A percentile compares a stretch with the other conserved stretches of the same genome.
phyloP scores from a whole-genome alignment of 345 rosid genomes.

The Corchorus olitorius region DNA sequence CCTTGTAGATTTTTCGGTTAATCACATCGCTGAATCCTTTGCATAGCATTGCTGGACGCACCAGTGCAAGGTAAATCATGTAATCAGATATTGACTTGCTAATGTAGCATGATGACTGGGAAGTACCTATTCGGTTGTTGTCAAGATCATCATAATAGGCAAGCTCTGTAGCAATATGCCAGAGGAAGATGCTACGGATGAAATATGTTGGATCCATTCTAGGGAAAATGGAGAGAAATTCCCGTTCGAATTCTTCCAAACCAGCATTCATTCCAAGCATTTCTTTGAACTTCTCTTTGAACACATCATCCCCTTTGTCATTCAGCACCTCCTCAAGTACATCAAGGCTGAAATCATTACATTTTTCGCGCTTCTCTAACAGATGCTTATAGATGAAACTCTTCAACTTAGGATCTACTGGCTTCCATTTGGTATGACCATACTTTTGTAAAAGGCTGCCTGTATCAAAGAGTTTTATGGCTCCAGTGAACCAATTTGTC shows the following conservation, averaged over 20 bases:
- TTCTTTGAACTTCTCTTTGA: neutral
- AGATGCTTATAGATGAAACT: neutral
- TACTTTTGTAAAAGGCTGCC: conserved; percentile 12
- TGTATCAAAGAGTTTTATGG: neutral
- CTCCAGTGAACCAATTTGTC: neutral
- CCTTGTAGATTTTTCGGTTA: conserved; percentile 32
- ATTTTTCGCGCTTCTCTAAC: neutral
- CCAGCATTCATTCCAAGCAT: neutral
- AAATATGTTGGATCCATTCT: neutral
- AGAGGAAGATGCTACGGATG: conserved; percentile 2
- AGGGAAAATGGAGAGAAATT: neutral
- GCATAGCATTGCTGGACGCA: conserved; percentile 33
- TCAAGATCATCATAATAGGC: neutral
- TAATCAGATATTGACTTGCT: conserved; percentile 43
- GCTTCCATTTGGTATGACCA: conserved; percentile 3
- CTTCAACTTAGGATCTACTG: conserved; percentile 3
- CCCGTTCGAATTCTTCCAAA: neutral
- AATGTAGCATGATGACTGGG: neutral
- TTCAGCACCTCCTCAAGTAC: neutral
- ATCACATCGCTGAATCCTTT: conserved; percentile 34
- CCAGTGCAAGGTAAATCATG: conserved; percentile 41
- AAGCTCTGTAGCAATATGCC: conserved; percentile 18
- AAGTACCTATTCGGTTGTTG: neutral
- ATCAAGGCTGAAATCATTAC: neutral
- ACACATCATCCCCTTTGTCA: neutral